A percentile compares a stretch with the other conserved stretches of the same genome.
Evolutionary conservation across 208 protist species (phyloP).

Genomic region (Acanthamoeba royreba): DNA sequence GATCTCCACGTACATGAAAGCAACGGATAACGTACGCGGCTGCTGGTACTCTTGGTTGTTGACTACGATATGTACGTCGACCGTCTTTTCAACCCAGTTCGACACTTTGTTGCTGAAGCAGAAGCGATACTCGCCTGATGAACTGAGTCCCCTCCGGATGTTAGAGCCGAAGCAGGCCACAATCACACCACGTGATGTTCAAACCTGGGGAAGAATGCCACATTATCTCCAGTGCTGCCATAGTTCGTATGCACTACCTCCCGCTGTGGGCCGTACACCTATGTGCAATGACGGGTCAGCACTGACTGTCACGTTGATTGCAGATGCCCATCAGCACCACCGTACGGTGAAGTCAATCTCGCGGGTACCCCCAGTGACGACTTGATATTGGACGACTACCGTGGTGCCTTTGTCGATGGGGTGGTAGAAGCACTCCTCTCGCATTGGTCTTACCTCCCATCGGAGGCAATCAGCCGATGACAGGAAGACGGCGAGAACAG

Average conservation of each 20-base stretch:
- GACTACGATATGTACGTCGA: neutral
- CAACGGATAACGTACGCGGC: neutral
- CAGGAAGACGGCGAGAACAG: neutral
- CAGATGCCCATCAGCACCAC: too few relatives aligned
- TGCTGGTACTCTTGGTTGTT: neutral
- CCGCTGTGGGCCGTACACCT: neutral
- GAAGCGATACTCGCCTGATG: neutral
- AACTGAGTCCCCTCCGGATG: neutral
- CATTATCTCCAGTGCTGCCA: neutral
- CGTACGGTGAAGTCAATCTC: neutral
- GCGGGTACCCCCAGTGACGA: neutral
- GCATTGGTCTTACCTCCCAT: neutral
- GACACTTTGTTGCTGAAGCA: neutral
- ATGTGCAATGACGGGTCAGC: neutral
- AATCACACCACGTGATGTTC: neutral
- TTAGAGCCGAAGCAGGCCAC: neutral
- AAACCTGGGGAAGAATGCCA: neutral
- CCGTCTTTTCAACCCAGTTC: neutral
- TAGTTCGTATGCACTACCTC: neutral
- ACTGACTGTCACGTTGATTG: too few relatives aligned
- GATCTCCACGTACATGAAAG: neutral
- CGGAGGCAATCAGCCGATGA: neutral
- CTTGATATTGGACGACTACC: neutral
- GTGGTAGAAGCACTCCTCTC: neutral
- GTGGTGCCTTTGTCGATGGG: neutral